Evolutionary conservation across 345 rosid species (phyloP).

Genomic region (Aurinia saxatilis): DNA sequence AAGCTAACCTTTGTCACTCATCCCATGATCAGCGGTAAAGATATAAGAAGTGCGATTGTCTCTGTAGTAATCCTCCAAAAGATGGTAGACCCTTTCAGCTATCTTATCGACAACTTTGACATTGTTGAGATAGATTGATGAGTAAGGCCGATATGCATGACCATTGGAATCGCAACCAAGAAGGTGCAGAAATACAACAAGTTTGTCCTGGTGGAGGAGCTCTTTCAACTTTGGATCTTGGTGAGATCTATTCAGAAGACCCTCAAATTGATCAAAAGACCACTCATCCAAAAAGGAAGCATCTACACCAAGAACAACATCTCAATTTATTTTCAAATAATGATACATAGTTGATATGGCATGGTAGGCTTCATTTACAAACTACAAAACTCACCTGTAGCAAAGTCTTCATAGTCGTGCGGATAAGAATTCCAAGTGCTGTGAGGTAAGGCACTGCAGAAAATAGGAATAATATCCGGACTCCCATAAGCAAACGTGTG

Average conservation of each 20-base stretch:
- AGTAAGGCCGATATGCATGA: constrained; percentile 93
- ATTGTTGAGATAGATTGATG: constrained; percentile 89
- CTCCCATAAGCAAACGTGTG: constrained; percentile 88
- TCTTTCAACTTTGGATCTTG: constrained; percentile 64
- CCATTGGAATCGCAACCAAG: constrained; percentile 99
- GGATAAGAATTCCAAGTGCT: constrained; percentile 85
- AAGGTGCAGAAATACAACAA: constrained; percentile 82
- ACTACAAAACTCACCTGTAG: constrained; percentile 76
- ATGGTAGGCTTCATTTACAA: background rate
- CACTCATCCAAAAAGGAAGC: constrained; percentile 99
- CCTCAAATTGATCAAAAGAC: constrained; percentile 92
- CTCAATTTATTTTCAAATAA: background rate
- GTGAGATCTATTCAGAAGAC: constrained; percentile 77
- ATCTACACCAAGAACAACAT: constrained; percentile 51
- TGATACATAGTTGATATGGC: background rate
- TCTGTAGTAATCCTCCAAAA: constrained; percentile 76
- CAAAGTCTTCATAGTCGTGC: constrained; percentile 92
- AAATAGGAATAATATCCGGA: constrained; percentile 93
- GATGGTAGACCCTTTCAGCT: constrained; percentile 66
- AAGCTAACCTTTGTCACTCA: constrained; percentile 86
- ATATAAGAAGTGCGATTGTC: constrained; percentile 85
- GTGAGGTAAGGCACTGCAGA: constrained; percentile 78
- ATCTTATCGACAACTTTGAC: constrained; percentile 89
- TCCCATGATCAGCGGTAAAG: constrained; percentile 96
- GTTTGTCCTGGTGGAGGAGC: constrained; percentile 73